These are phyloP conservation scores for Phytophthora uliginosa DNA, from an alignment of 352 stramenopile genomes.

Conservation along the genomic window DNA sequence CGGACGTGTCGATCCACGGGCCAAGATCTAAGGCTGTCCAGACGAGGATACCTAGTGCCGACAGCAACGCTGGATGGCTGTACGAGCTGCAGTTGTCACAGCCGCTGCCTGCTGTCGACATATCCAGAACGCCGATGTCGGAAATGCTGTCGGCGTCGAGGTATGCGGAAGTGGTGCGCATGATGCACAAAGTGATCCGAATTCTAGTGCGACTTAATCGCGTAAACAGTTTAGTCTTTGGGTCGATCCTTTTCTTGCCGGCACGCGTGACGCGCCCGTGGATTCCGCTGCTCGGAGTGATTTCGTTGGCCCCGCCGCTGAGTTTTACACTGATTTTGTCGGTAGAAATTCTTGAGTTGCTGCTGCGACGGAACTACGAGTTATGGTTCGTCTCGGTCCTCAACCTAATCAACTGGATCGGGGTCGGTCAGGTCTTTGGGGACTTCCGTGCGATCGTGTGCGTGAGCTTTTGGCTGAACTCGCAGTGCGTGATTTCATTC, in stretches of 20 bases:
- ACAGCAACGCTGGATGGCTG: conserved; percentile 2
- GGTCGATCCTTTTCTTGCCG: conserved; percentile 27
- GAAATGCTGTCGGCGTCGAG: neutral
- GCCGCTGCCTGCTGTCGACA: conserved; percentile 12
- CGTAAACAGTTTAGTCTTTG: conserved; percentile 20
- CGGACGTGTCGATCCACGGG: conserved; percentile 8
- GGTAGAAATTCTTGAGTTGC: conserved; percentile 20
- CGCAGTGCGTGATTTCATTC: conserved; percentile 34
- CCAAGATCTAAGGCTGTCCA: neutral
- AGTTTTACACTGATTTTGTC: conserved; percentile 35
- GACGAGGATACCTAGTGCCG: neutral
- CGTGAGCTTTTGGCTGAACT: conserved; percentile 32
- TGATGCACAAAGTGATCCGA: conserved; percentile 15
- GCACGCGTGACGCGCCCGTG: neutral
- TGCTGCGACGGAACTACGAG: conserved; percentile 33
- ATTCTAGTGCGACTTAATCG: conserved; percentile 23
- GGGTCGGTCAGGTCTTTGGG: conserved; percentile 28
- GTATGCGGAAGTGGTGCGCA: conserved; percentile 1
- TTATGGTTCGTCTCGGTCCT: conserved; percentile 45
- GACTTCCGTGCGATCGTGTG: conserved; percentile 33
- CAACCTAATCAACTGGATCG: conserved; percentile 40
- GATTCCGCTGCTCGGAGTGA: conserved; percentile 13
- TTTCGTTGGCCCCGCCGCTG: conserved; percentile 16
- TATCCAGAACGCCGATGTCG: conserved; percentile 20
- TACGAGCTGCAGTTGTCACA: conserved; percentile 25